Evolutionary conservation across 441 rosid genomes (phyloP).

Genomic region (Gossypium schwendimanii): DNA sequence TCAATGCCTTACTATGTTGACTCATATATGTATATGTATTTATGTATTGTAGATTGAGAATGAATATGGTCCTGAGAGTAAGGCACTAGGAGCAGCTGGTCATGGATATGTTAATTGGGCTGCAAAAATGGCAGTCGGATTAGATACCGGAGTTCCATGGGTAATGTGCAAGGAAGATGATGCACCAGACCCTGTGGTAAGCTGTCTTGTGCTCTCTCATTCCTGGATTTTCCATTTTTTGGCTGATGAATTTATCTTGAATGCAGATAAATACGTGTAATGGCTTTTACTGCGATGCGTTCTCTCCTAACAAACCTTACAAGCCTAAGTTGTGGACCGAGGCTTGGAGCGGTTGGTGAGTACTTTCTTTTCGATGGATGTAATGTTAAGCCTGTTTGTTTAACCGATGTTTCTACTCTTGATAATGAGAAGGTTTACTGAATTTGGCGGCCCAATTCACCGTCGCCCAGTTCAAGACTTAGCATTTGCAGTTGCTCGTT

Average conservation of each 20-base stretch:
- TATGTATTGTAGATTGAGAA: conserved; percentile 46
- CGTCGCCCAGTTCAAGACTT: conserved; percentile 75
- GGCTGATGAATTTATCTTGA: background rate
- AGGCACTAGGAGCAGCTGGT: conserved; percentile 51
- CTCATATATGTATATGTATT: too few species aligned
- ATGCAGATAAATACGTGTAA: conserved; percentile 66
- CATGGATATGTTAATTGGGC: conserved; percentile 67
- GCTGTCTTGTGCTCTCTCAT: background rate
- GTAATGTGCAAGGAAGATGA: conserved; percentile 90
- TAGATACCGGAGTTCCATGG: conserved; percentile 82
- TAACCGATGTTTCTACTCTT: conserved; percentile 1
- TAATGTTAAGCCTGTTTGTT: conserved; percentile 1
- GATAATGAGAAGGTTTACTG: conserved; percentile 45
- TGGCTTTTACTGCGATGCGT: conserved; percentile 72
- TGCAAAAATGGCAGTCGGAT: conserved; percentile 70
- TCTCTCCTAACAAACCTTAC: conserved; percentile 66
- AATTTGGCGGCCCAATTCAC: conserved; percentile 65
- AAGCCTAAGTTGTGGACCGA: conserved; percentile 84
- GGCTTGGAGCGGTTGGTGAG: conserved; percentile 90
- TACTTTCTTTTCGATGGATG: conserved; percentile 1
- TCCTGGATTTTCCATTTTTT: too few species aligned
- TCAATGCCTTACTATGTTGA: too few species aligned
- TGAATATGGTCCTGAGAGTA: conserved; percentile 62
- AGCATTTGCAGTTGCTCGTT: conserved; percentile 79
- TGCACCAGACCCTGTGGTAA: conserved; percentile 81